Evolutionary conservation across 2,329 filamentous ascomycete genomes (phyloP), one percentile per base, ranked within the genome.

Genomic region (Colletotrichum tanaceti): DNA sequence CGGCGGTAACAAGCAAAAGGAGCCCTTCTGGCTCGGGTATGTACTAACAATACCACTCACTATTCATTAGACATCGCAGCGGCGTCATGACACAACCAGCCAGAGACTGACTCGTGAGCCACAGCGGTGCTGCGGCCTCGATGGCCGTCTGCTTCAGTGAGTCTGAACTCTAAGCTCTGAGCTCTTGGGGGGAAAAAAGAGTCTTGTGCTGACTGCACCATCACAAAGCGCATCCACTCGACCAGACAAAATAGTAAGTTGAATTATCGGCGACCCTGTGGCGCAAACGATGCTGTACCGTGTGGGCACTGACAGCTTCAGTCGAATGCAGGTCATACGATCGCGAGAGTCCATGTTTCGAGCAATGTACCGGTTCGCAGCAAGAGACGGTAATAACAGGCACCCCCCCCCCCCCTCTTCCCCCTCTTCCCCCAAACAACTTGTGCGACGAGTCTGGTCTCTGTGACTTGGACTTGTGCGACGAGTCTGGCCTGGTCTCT

Each of bases 81-180:
- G 5, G n/a, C 0, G 6, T 3, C n/a, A 9, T 4, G 2, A 16
- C 16, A 9, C 4, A 10, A 18, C 5, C 9, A 22, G n/a, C n/a
- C n/a, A n/a, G n/a, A n/a, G n/a, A n/a, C 63, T 70, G 24, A 73
- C 46, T 47, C 32, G 39, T 11, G 6, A 1, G 14, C 38, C 5
- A 32, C 52, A 83, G 81, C 16, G 81, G 81, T 58, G 80, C 81
- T 5, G 80, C 81, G 4, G 81, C 81, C 9, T 82, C 79, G 10
- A 81, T 83, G 78, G 81, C 81, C 28, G 81, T 81, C 22, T 83
- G 81, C 73, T 83, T 82, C 68, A 83, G 81, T 82, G 71, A 73
- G 80, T 44, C 39, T 16, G 18, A 16, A 24, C 18, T n/a, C 1
- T 18, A 14, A 16, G 28, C 18, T n/a, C 1, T 18, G 18, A 16